Base-by-base conservation (phyloP, 163 green algal genomes). In the Scenedesmus sp. region DNA sequence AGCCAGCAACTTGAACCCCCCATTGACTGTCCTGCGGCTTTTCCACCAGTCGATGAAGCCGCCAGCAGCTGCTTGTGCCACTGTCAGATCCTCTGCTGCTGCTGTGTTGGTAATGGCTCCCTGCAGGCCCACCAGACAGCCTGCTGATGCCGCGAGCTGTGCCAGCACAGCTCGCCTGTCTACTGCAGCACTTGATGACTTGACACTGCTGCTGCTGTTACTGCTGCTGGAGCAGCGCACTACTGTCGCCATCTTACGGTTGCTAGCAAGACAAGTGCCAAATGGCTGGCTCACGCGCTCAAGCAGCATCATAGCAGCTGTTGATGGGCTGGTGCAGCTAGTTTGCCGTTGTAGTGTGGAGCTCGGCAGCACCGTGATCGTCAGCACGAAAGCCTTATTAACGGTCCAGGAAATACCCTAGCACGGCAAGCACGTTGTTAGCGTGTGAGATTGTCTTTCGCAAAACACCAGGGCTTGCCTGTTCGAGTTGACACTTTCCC, bases 1-100 rank as follows among this genome's bases (percentile, higher is more conserved):
- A 18, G 51, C 56, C 10, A 92, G 89, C 82, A 92, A 40, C 51
- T 92, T 92, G 68, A 33, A 46, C 44, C 89, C 89, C 16, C 89
- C 89, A 72, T 92, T 92, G 13, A 49, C 46, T 9, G 80, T 85
- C 16, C 70, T 56, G 26, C 88, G 61, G 46, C 81, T 85, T 22
- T 84, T 83, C 88, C 88, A 92, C 78, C 78, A 91, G 15, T 44
- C 87, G 12, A 87, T 42, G 81, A 87, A 86, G 30, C 76, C 61
- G n/a, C 49, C 73, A 26, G 86, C 86, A 33, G 79, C 86, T 43
- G 73, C 86, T 46, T 59, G 56, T 24, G 22, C 65, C 65, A 76
- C 65, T 76, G 65, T 70, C 43, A 91, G 49, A 12, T 91, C 86
- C 44, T 85, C 73, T 33, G 86, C 86, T 72, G 73, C 73, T 33